phyloP scores from a whole-genome alignment of 768 basidiomycete genomes.

The Tricholoma furcatifolium region DNA sequence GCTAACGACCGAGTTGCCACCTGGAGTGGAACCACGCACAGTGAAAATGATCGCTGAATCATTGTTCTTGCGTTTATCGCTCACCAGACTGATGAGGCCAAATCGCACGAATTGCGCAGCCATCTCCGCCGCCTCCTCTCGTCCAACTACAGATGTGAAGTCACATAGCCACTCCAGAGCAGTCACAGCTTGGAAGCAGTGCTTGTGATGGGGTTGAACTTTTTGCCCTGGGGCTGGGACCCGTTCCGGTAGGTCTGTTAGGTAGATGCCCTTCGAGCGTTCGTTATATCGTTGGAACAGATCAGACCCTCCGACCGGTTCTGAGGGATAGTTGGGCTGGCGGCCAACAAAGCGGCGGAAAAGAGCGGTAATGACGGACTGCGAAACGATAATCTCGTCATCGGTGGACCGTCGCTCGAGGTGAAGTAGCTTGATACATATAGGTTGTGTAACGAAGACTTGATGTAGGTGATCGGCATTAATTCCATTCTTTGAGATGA shows the following conservation, averaged over 20 bases:
- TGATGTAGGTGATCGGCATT: conserved; percentile 88
- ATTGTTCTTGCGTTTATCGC: conserved; percentile 88
- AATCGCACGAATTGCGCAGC: conserved; percentile 97
- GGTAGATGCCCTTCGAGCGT: conserved; percentile 67
- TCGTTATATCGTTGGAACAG: conserved; percentile 76
- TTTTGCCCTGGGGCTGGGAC: conserved; percentile 53
- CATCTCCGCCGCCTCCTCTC: conserved; percentile 97
- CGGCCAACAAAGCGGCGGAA: conserved; percentile 96
- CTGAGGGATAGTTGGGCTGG: conserved; percentile 72
- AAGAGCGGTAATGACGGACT: conserved; percentile 89
- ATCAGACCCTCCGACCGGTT: conserved; percentile 44
- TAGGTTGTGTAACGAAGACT: conserved; percentile 90
- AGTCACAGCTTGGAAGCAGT: conserved; percentile 82
- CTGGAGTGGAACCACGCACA: conserved; percentile 77
- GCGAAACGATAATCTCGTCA: conserved; percentile 97
- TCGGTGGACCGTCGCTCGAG: conserved; percentile 90
- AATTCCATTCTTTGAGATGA: conserved; percentile 99
- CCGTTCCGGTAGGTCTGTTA: conserved; percentile 73
- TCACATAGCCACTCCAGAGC: conserved; percentile 98
- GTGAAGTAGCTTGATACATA: conserved; percentile 96
- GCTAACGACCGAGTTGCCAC: conserved; percentile 71
- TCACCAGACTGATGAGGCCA: conserved; percentile 84
- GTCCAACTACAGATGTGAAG: conserved; percentile 92
- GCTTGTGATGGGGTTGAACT: conserved; percentile 49
- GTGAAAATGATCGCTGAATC: conserved; percentile 94